Evolutionary conservation across 2,329 filamentous ascomycete species (phyloP).

Genomic region (Phialocephala subalpina): DNA sequence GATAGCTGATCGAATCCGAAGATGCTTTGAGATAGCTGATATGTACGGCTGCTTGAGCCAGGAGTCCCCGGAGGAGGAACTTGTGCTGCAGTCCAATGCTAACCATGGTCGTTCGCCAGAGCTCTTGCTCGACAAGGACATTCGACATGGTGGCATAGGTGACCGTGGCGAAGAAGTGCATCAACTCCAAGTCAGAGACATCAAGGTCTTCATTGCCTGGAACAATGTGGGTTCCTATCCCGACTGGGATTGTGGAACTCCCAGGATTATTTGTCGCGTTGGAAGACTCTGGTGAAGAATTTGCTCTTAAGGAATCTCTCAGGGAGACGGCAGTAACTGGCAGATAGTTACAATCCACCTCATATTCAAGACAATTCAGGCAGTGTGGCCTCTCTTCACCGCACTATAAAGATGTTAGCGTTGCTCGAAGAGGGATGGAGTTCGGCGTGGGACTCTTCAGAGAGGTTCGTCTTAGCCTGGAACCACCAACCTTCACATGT

Average conservation of each 20-base stretch:
- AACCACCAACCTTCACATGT: constrained; percentile 21
- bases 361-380: constrained; percentile 15
- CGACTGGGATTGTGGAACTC: neutral
- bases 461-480: neutral
- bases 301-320: constrained; percentile 7
- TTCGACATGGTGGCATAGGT: constrained; percentile 21
- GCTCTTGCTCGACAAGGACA: constrained; percentile 10
- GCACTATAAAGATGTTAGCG: constrained; percentile 14
- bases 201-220: constrained; percentile 9
- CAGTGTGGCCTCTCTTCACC: constrained; percentile 21
- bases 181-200: constrained; percentile 13
- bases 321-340: neutral
- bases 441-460: too few species aligned
- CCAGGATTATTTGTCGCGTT: neutral
- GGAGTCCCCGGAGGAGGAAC: constrained; percentile 18
- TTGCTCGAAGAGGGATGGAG: neutral
- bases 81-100: constrained; percentile 7
- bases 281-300: neutral
- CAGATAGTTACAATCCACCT: constrained; percentile 14
- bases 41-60: constrained; percentile 21
- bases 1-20: constrained; percentile 9
- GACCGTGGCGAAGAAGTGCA: constrained; percentile 22
- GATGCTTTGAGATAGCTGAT: constrained; percentile 17
- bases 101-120: constrained; percentile 17
- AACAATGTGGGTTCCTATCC: neutral